These are phyloP conservation scores for Elaeagnus macrophylla DNA, from an alignment of 306 rosid species.

Conservation along the genomic window DNA sequence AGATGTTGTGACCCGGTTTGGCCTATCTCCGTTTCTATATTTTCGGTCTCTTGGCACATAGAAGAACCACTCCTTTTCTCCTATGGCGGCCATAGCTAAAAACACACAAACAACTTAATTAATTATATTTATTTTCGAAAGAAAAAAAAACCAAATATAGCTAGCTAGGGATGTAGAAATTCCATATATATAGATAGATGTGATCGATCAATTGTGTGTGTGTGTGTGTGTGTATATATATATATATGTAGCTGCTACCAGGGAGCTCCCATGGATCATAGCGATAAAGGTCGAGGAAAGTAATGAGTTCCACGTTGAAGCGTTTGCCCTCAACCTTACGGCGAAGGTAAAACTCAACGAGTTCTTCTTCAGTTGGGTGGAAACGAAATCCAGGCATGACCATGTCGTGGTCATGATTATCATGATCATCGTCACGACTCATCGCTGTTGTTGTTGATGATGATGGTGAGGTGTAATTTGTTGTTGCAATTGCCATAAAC, in stretches of 20 bases:
- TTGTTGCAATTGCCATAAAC: constrained; percentile 68
- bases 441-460: constrained; percentile 12
- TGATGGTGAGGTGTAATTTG: constrained; percentile 8
- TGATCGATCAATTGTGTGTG: neutral
- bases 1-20: constrained; percentile 83
- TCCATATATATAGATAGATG: neutral
- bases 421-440: constrained; percentile 11
- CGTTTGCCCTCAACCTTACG: constrained; percentile 99
- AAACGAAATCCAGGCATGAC: constrained; percentile 98
- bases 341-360: constrained; percentile 99
- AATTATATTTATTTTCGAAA: too few relatives aligned
- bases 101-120: neutral
- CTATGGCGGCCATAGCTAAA: constrained; percentile 89
- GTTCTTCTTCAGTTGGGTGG: constrained; percentile 97
- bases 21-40: constrained; percentile 88
- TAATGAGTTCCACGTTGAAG: constrained; percentile 94
- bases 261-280: constrained; percentile 99
- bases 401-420: constrained; percentile 79
- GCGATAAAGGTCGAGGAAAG: constrained; percentile 99
- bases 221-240: constrained; percentile 2
- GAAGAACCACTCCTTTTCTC: constrained; percentile 97
- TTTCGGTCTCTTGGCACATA: constrained; percentile 91
- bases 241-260: constrained; percentile 33
- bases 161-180: neutral
- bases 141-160: neutral